Evolutionary conservation across 176 grass and related monocot genomes (phyloP).

Genomic region (Echinochloa phyllopogon): DNA sequence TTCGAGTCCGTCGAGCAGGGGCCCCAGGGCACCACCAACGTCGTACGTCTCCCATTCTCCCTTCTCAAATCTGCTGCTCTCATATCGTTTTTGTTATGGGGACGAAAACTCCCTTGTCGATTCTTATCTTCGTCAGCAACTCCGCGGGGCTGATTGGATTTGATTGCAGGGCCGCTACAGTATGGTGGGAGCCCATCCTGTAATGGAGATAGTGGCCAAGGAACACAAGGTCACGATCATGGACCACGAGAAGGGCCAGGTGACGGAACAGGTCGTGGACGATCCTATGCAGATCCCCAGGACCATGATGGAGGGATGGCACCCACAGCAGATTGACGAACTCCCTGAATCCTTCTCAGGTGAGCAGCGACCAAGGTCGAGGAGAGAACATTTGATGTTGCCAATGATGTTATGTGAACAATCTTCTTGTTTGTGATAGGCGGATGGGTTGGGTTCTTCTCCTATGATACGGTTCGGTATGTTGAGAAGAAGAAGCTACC

Average conservation of each 20-base stretch:
- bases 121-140: conserved; percentile 33
- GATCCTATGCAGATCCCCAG: conserved; percentile 75
- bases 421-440: conserved; percentile 41
- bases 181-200: conserved; percentile 72
- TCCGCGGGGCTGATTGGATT: neutral
- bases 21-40: conserved; percentile 62
- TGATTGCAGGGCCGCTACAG: conserved; percentile 67
- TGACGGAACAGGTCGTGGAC: conserved; percentile 61
- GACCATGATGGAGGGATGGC: conserved; percentile 71
- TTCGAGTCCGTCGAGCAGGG: conserved; percentile 91
- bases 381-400: neutral
- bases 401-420: conserved; percentile 17
- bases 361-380: conserved; percentile 22
- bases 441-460: conserved; percentile 92
- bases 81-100: neutral
- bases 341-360: conserved; percentile 65
- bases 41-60: conserved; percentile 14
- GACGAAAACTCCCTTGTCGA: neutral
- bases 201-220: conserved; percentile 74
- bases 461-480: conserved; percentile 83
- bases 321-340: conserved; percentile 64
- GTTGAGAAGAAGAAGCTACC: conserved; percentile 89
- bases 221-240: conserved; percentile 69
- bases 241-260: conserved; percentile 64
- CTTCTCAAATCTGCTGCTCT: neutral